Percentiles rank a stretch among this genome's conserved stretches.
Conservation (phyloP, 352 stramenopile genomes). For the Phytophthora agathidicida region DNA sequence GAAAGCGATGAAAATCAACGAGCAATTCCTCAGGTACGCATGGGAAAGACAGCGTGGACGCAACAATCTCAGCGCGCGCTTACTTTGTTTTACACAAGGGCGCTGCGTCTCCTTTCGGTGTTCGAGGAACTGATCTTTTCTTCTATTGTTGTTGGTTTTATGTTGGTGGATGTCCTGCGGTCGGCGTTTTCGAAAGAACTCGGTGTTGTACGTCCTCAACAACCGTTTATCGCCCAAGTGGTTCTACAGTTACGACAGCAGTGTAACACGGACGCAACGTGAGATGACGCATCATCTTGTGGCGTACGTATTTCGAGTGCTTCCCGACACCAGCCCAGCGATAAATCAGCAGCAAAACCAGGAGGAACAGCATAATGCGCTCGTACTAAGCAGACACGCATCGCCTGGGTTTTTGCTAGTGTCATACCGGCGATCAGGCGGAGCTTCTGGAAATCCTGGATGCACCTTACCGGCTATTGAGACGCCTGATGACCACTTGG, state of each 20-base stretch:
- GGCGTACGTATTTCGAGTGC: constrained; percentile 28
- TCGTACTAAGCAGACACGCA: constrained; percentile 13
- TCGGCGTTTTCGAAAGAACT: no score
- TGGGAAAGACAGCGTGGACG: no score
- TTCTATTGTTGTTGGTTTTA: not conserved
- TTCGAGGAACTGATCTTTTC: no score
- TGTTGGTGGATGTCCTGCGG: no score
- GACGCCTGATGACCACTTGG: not conserved
- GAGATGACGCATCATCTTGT: constrained; percentile 41
- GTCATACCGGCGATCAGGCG: constrained; percentile 15
- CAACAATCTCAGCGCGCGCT: not conserved
- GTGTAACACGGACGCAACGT: constrained; percentile 32
- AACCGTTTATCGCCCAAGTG: constrained; percentile 34
- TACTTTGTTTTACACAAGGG: no score
- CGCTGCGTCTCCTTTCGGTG: no score
- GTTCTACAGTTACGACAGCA: constrained; percentile 45
- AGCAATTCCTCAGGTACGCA: constrained; percentile 24
- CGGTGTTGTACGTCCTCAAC: constrained; percentile 40
- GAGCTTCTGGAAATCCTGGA: not conserved
- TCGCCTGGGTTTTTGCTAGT: constrained; percentile 22
- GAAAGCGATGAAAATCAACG: constrained; percentile 33
- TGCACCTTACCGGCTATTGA: constrained; percentile 8
- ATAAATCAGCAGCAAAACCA: not conserved
- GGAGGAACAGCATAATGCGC: not conserved
- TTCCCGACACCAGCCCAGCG: not conserved